A percentile compares a stretch with the other conserved stretches of the same genome.
Conservation (phyloP, 1,284 basidiomycete genomes). For the Trichosporon inkin region DNA sequence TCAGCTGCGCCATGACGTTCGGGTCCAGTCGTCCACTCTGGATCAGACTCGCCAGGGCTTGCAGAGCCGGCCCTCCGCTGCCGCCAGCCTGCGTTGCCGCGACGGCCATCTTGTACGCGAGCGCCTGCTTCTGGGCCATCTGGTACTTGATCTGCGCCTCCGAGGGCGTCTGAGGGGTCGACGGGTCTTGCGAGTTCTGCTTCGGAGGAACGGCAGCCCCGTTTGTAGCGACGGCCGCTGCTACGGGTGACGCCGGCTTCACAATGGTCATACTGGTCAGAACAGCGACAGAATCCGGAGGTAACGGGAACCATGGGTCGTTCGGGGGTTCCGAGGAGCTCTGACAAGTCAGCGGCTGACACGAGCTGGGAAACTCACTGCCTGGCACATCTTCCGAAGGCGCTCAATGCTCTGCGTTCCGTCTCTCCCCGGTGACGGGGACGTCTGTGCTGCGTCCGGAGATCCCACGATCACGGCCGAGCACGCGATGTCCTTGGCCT, state of each 20-base stretch:
- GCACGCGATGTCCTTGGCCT: conserved; percentile 20
- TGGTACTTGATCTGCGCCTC: conserved; percentile 28
- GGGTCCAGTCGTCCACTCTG: conserved; percentile 20
- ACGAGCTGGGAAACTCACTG: conserved; percentile 11
- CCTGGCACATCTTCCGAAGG: conserved; percentile 25
- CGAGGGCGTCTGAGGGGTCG: conserved; percentile 9
- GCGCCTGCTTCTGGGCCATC: conserved; percentile 23
- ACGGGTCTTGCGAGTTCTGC: neutral
- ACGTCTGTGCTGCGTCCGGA: conserved; percentile 6
- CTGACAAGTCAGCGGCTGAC: neutral
- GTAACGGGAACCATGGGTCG: conserved; percentile 16
- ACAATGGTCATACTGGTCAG: conserved; percentile 18
- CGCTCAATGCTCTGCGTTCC: conserved; percentile 18
- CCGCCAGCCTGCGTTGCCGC: conserved; percentile 16
- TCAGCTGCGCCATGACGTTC: conserved; percentile 21
- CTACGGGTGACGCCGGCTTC: conserved; percentile 5
- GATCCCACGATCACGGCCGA: conserved; percentile 23
- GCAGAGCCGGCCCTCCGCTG: neutral
- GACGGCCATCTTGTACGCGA: conserved; percentile 23
- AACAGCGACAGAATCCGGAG: conserved; percentile 17
- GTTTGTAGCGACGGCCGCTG: neutral
- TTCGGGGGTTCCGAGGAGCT: conserved; percentile 14
- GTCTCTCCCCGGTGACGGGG: conserved; percentile 13
- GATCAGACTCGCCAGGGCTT: conserved; percentile 16
- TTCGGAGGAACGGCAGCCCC: conserved; percentile 3